Percentiles rank a stretch among this genome's conserved stretches.
phyloP scores from a whole-genome alignment of 2,329 filamentous ascomycete species.

The Westerdykella sp. region DNA sequence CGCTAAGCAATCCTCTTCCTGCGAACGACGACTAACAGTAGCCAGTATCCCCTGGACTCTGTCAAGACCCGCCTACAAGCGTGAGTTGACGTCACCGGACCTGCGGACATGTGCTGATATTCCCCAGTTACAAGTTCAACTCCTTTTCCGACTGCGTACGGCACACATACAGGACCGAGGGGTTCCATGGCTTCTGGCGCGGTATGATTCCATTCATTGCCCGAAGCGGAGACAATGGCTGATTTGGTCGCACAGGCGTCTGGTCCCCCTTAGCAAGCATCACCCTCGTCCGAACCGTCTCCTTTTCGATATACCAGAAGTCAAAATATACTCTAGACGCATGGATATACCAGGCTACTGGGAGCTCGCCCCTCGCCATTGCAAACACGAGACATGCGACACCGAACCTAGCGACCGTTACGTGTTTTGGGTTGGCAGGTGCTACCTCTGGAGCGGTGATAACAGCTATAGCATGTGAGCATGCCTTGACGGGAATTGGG shows the following conservation, averaged over 20 bases:
- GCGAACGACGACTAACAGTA: constrained; percentile 13
- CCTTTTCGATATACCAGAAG: constrained; percentile 74
- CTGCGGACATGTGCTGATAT: constrained; percentile 11
- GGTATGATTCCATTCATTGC: constrained; percentile 39
- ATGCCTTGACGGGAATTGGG: no score
- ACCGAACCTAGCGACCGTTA: constrained; percentile 65
- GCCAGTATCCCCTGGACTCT: constrained; percentile 72
- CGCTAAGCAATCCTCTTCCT: neutral
- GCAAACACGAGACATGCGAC: constrained; percentile 65
- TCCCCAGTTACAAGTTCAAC: constrained; percentile 59
- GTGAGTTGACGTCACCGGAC: constrained; percentile 21
- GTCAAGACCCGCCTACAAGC: constrained; percentile 88
- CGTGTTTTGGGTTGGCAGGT: constrained; percentile 71
- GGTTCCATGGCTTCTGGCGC: constrained; percentile 47
- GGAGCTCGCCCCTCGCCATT: constrained; percentile 65
- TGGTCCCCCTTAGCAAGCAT: constrained; percentile 74
- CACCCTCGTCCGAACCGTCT: constrained; percentile 69
- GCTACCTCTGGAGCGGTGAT: constrained; percentile 74
- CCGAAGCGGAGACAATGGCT: constrained; percentile 2
- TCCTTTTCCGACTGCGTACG: constrained; percentile 68
- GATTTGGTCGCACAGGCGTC: constrained; percentile 48
- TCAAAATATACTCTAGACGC: constrained; percentile 67
- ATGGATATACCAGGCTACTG: constrained; percentile 59
- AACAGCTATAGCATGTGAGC: constrained; percentile 66
- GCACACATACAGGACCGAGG: constrained; percentile 60